Percentiles rank a stretch among this genome's conserved stretches.
phyloP scores from a whole-genome alignment of 192 early-diverging fungal genomes.

The Pecoramyces ruminantium region DNA sequence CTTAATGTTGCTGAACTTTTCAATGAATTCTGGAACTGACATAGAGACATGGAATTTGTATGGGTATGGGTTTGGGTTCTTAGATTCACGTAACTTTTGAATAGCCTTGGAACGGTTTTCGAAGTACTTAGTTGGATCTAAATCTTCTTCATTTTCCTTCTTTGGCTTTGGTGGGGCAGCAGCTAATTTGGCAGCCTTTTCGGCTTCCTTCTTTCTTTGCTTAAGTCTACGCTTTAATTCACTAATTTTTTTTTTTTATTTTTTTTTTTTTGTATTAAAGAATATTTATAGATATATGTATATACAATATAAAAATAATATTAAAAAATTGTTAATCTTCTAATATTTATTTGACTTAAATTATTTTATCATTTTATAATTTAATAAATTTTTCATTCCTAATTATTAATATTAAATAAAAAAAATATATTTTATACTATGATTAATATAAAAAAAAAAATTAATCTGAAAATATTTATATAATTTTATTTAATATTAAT shows the following conservation, averaged over 20 bases:
- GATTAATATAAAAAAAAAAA: too few relatives aligned
- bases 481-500: too few relatives aligned
- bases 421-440: too few relatives aligned
- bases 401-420: too few relatives aligned
- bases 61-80: slow-evolving; percentile 85
- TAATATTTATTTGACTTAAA: too few relatives aligned
- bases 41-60: slow-evolving; percentile 92
- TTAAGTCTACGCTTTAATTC: slow-evolving; percentile 86
- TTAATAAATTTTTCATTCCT: too few relatives aligned
- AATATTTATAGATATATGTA: too few relatives aligned
- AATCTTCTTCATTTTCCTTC: slow-evolving; percentile 61
- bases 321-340: too few relatives aligned
- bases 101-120: slow-evolving; percentile 83
- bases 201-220: slow-evolving; percentile 75
- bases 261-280: too few relatives aligned
- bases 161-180: slow-evolving; percentile 18
- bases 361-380: too few relatives aligned
- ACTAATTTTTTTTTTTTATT: slow-evolving; percentile 13
- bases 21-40: slow-evolving; percentile 70
- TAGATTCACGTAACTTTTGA: slow-evolving; percentile 58
- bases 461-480: too few relatives aligned
- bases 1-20: slow-evolving; percentile 56
- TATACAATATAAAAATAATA: too few relatives aligned
- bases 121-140: slow-evolving; percentile 84
- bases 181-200: slow-evolving; percentile 35